Evolutionary conservation across 2,329 filamentous ascomycete genomes (phyloP).

Genomic region (Fusarium denticulatum): DNA sequence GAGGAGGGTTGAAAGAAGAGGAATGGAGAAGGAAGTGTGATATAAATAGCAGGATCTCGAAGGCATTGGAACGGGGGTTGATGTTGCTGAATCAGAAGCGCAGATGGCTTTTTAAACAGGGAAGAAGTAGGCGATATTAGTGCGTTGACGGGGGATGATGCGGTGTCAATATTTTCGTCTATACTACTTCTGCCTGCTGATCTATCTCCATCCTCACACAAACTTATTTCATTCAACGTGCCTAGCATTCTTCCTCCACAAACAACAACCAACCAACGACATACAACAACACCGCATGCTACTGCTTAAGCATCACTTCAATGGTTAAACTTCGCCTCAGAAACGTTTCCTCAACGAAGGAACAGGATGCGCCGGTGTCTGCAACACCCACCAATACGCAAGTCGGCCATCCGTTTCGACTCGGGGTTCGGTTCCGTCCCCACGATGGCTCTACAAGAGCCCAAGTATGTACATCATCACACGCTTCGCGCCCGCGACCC

Average conservation of each 20-base stretch:
- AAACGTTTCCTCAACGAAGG: neutral
- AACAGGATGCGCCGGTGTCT: rapidly evolving
- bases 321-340: too few relatives aligned
- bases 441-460: neutral
- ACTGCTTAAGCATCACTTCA: neutral
- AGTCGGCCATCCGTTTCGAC: rapidly evolving
- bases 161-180: rapidly evolving
- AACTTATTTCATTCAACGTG: neutral
- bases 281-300: neutral
- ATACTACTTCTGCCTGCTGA: rapidly evolving
- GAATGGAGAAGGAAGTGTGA: rapidly evolving
- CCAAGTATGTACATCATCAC: neutral
- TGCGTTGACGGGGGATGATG: rapidly evolving
- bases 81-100: neutral
- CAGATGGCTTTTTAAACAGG: rapidly evolving
- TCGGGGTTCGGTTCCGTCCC: neutral
- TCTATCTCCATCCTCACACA: rapidly evolving
- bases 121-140: rapidly evolving
- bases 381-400: rapidly evolving
- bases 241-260: neutral
- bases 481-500: neutral
- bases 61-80: rapidly evolving
- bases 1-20: neutral
- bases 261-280: neutral
- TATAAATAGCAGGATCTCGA: neutral